Evolutionary conservation across 345 rosid species (phyloP).

Genomic region (Arabidopsis suecica): DNA sequence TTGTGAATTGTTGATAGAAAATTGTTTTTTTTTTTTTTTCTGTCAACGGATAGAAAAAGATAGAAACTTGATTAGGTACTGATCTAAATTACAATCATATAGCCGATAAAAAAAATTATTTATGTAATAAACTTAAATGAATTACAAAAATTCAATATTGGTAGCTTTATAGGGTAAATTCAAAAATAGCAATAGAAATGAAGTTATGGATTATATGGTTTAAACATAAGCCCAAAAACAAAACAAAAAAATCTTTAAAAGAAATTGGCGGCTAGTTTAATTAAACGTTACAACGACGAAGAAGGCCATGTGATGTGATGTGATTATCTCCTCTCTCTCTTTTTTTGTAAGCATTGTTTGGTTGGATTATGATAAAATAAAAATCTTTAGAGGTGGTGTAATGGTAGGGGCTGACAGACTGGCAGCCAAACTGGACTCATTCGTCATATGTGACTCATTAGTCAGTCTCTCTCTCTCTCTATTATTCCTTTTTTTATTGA

Average conservation of each 20-base stretch:
- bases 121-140: too few relatives aligned
- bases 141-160: too few relatives aligned
- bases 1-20: neutral
- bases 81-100: too few relatives aligned
- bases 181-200: too few relatives aligned
- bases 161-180: too few relatives aligned
- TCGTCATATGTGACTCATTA: conserved; percentile 13
- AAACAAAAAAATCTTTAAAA: neutral
- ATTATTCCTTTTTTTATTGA: neutral
- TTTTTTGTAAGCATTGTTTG: neutral
- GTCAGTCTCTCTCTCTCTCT: neutral
- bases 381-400: conserved; percentile 4
- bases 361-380: neutral
- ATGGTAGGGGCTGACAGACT: conserved; percentile 40
- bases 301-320: conserved; percentile 43
- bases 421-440: conserved; percentile 46
- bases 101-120: too few relatives aligned
- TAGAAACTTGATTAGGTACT: too few relatives aligned
- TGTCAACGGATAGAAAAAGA: neutral
- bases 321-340: neutral
- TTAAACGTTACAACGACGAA: conserved; percentile 33
- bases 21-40: neutral
- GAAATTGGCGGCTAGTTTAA: conserved; percentile 41
- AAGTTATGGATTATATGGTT: too few relatives aligned
- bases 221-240: neutral